A percentile compares a stretch with the other conserved stretches of the same genome.
phyloP scores from a whole-genome alignment of 345 rosid species.

The Capsella bursapastoris region DNA sequence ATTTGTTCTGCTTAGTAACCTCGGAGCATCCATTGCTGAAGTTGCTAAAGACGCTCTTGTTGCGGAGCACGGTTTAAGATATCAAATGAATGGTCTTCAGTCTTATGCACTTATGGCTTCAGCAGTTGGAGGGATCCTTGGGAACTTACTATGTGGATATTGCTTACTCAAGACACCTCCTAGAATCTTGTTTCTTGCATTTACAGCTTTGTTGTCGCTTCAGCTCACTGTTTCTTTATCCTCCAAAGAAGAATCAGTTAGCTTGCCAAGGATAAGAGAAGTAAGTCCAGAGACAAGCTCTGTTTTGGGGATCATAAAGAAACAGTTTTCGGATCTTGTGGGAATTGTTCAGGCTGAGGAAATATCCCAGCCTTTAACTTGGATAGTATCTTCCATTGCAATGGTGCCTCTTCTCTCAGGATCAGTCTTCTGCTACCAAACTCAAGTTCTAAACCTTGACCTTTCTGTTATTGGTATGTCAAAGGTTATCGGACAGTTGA shows the following conservation, averaged over 20 bases:
- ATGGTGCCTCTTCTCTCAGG: slow-evolving; percentile 77
- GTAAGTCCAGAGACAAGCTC: slow-evolving; percentile 34
- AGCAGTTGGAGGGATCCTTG: slow-evolving; percentile 79
- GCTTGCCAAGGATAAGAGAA: slow-evolving; percentile 44
- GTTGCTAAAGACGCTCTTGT: slow-evolving; percentile 89
- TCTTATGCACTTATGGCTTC: slow-evolving; percentile 86
- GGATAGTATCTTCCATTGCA: slow-evolving; percentile 73
- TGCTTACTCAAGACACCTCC: slow-evolving; percentile 54
- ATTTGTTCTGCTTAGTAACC: slow-evolving; percentile 69
- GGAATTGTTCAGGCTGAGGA: slow-evolving; percentile 56
- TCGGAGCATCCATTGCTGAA: slow-evolving; percentile 83
- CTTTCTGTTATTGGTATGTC: slow-evolving; percentile 80
- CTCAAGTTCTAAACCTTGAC: slow-evolving; percentile 70
- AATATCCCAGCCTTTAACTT: slow-evolving; percentile 58
- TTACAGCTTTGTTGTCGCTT: slow-evolving; percentile 54
- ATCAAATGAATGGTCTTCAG: slow-evolving; percentile 55
- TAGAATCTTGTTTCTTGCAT: slow-evolving; percentile 57
- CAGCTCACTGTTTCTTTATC: slow-evolving; percentile 61
- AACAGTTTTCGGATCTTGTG: slow-evolving; percentile 56
- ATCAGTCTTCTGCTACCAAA: slow-evolving; percentile 81
- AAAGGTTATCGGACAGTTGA: slow-evolving; percentile 71
- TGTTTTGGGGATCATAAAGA: slow-evolving; percentile 51
- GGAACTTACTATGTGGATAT: slow-evolving; percentile 78
- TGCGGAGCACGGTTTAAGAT: slow-evolving; percentile 72
- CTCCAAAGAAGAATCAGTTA: slow-evolving; percentile 59